Evolutionary conservation across 352 stramenopile species (phyloP).

Genomic region (Pythium phragmiticola): DNA sequence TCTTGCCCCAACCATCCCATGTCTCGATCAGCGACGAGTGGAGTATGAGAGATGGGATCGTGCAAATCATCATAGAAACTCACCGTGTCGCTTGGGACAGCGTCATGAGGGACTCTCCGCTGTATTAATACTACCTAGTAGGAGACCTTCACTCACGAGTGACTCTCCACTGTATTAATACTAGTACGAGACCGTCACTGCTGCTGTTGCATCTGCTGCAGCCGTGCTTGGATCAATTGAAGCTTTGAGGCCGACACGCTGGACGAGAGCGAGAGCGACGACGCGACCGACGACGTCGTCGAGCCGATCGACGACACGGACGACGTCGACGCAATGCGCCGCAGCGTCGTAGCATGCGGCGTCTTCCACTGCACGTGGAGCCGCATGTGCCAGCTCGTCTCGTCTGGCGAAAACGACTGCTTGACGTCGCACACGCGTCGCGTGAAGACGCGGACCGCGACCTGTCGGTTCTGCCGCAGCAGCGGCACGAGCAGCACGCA

Average conservation of each 20-base stretch:
- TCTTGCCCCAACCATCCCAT: neutral
- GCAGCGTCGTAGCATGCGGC: neutral
- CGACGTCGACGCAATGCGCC: conserved; percentile 16
- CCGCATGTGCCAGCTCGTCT: conserved; percentile 52
- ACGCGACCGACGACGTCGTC: conserved; percentile 12
- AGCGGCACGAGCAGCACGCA: conserved; percentile 65
- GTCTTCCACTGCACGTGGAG: conserved; percentile 47
- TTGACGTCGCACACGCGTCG: conserved; percentile 26
- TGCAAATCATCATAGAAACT: neutral
- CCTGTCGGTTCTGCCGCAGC: conserved; percentile 44
- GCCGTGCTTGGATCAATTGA: conserved; percentile 63
- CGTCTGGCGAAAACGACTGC: conserved; percentile 19
- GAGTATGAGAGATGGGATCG: neutral
- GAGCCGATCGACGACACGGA: conserved; percentile 24
- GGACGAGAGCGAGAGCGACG: conserved; percentile 30
- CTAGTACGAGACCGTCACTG: no score
- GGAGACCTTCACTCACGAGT: no score
- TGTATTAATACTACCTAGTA: no score
- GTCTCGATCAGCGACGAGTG: neutral
- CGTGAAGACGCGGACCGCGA: conserved; percentile 63
- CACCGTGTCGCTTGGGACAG: no score
- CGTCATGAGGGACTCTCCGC: no score
- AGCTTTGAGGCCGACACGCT: conserved; percentile 31
- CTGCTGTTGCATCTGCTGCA: conserved; percentile 50
- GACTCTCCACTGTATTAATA: no score